These are phyloP conservation scores for Rhodotorula glutinis DNA, from an alignment of 1,284 basidiomycete species.

Conservation along the genomic window DNA sequence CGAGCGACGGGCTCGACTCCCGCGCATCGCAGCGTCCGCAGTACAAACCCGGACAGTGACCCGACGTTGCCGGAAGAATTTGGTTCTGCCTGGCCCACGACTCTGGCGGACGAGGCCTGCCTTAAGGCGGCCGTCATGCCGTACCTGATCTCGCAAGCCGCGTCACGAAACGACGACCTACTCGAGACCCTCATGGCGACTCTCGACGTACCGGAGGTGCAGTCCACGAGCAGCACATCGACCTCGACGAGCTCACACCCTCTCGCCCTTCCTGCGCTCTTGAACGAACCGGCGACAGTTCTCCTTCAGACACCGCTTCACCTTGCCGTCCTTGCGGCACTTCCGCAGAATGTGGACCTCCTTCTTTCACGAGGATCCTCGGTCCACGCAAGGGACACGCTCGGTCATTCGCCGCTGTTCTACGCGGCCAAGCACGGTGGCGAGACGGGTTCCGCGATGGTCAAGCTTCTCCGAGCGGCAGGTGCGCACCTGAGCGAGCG, in stretches of 20 bases:
- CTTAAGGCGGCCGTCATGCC: constrained; percentile 40
- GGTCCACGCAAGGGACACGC: constrained; percentile 74
- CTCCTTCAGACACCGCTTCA: constrained; percentile 71
- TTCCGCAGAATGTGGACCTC: constrained; percentile 56
- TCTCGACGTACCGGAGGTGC: not conserved
- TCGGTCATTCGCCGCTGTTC: constrained; percentile 70
- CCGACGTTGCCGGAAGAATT: constrained; percentile 31
- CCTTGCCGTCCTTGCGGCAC: constrained; percentile 70
- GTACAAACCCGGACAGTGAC: not conserved
- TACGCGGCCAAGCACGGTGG: constrained; percentile 51
- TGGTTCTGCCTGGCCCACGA: constrained; percentile 28
- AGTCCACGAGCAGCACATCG: not conserved
- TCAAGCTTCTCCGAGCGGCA: constrained; percentile 65
- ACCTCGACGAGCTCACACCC: constrained; percentile 1
- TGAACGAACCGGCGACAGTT: constrained; percentile 37
- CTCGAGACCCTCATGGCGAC: constrained; percentile 32
- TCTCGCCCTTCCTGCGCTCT: constrained; percentile 29
- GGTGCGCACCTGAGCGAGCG: constrained; percentile 69
- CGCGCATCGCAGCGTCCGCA: constrained; percentile 43
- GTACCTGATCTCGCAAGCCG: constrained; percentile 40
- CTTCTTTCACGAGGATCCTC: constrained; percentile 74
- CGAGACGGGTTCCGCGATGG: constrained; percentile 47
- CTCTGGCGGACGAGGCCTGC: constrained; percentile 31
- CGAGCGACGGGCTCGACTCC: constrained; percentile 55
- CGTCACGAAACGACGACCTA: constrained; percentile 24